A percentile compares a stretch with the other conserved stretches of the same genome.
phyloP scores from a whole-genome alignment of 164 flowering plant genomes.

The Warburgia ugandensis region DNA sequence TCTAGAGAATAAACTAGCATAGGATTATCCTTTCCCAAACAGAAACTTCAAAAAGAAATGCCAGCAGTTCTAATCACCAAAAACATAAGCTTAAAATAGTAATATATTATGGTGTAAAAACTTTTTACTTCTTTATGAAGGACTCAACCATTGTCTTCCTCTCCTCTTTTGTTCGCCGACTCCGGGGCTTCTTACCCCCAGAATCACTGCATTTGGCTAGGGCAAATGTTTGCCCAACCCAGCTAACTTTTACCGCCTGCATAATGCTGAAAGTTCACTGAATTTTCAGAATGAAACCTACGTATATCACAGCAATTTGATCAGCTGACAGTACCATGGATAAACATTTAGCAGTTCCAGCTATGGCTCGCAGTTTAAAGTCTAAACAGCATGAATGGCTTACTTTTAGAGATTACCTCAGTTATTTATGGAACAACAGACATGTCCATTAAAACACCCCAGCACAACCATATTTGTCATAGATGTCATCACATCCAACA shows the following conservation, averaged over 20 bases:
- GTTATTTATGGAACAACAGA: too few species aligned
- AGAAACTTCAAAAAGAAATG: not conserved
- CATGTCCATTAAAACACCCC: too few species aligned
- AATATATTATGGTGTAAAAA: not conserved
- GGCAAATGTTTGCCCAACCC: slow-evolving; percentile 78
- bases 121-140: slow-evolving; percentile 44
- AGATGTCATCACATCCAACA: too few species aligned
- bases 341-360: too few species aligned
- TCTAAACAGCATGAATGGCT: too few species aligned
- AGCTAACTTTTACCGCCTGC: slow-evolving; percentile 62
- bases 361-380: too few species aligned
- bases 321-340: too few species aligned
- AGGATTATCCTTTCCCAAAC: not conserved
- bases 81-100: not conserved
- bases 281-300: too few species aligned
- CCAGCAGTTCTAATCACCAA: not conserved
- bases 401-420: too few species aligned
- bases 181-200: slow-evolving; percentile 61
- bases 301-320: too few species aligned
- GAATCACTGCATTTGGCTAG: slow-evolving; percentile 56
- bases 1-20: not conserved
- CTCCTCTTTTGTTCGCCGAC: slow-evolving; percentile 81
- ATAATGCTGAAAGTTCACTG: slow-evolving; percentile 26
- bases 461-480: too few species aligned
- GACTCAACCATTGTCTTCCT: slow-evolving; percentile 74